Evolutionary conservation across 2,329 filamentous ascomycete species (phyloP).

Genomic region (Aspergillus sp.): DNA sequence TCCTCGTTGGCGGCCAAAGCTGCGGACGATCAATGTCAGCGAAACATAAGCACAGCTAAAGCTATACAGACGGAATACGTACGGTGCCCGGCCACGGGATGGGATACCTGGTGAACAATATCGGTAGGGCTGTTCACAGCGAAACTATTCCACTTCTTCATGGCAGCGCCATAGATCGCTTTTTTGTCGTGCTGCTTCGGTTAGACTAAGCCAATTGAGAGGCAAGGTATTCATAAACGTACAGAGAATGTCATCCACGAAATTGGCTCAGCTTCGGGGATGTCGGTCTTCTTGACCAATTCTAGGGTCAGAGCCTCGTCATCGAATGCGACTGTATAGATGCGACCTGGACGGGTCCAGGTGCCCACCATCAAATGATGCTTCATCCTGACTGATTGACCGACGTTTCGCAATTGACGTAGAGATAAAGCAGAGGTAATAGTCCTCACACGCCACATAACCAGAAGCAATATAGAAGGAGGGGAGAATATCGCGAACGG

Average conservation of each 20-base stretch:
- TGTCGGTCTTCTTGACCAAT: conserved; percentile 76
- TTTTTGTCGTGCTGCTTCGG: conserved; percentile 69
- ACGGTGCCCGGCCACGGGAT: conserved; percentile 76
- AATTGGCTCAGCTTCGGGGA: conserved; percentile 80
- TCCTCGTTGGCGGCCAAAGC: conserved; percentile 66
- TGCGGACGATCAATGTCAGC: conserved; percentile 32
- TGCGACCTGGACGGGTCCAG: conserved; percentile 85
- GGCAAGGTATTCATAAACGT: conserved; percentile 36
- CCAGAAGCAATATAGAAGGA: neutral
- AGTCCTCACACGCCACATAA: neutral
- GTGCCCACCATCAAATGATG: conserved; percentile 92
- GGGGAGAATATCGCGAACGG: neutral
- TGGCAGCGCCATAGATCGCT: conserved; percentile 83
- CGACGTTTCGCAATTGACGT: neutral
- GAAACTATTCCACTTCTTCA: conserved; percentile 92
- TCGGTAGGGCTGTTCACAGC: conserved; percentile 72
- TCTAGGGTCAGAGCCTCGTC: conserved; percentile 73
- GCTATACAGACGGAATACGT: conserved; percentile 32
- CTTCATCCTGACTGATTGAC: conserved; percentile 58
- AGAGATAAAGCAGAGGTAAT: neutral
- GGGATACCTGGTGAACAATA: conserved; percentile 72
- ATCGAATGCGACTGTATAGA: conserved; percentile 87
- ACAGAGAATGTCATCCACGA: conserved; percentile 93
- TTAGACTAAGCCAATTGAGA: conserved; percentile 6
- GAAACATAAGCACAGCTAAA: neutral